phyloP scores from a whole-genome alignment of 495 filamentous ascomycete genomes.

The Penicillium goetzii region DNA sequence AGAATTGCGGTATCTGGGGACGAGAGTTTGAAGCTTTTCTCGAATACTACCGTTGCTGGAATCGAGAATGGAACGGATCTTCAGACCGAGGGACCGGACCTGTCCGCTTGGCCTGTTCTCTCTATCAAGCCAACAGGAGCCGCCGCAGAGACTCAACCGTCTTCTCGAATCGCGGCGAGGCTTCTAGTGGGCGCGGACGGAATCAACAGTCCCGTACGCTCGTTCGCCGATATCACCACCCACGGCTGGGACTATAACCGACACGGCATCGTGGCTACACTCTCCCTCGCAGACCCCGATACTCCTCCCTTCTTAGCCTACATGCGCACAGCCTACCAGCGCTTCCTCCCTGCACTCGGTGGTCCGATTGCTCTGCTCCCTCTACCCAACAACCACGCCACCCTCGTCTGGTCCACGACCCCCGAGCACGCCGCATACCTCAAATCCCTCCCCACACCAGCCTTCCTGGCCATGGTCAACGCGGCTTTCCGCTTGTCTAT shows the following conservation, averaged over 20 bases:
- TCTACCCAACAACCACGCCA: slow-evolving; percentile 77
- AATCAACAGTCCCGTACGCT: slow-evolving; percentile 88
- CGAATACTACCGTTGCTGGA: slow-evolving; percentile 71
- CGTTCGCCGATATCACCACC: slow-evolving; percentile 82
- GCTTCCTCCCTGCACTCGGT: slow-evolving; percentile 79
- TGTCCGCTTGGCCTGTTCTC: slow-evolving; percentile 85
- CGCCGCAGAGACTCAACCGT: slow-evolving; percentile 37
- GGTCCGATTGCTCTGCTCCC: slow-evolving; percentile 91
- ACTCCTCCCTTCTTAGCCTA: slow-evolving; percentile 36
- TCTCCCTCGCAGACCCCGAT: slow-evolving; percentile 64
- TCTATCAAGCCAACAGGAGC: slow-evolving; percentile 55
- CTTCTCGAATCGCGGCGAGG: slow-evolving; percentile 67
- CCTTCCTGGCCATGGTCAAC: slow-evolving; percentile 89
- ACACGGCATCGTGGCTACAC: slow-evolving; percentile 88
- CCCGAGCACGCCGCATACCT: slow-evolving; percentile 75
- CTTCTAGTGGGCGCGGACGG: slow-evolving; percentile 93
- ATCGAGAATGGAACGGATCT: slow-evolving; percentile 73
- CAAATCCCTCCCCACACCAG: slow-evolving; percentile 68
- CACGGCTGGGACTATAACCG: slow-evolving; percentile 92
- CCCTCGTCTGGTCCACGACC: slow-evolving; percentile 92
- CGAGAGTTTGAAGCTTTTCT: slow-evolving; percentile 65
- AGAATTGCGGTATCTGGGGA: slow-evolving; percentile 70
- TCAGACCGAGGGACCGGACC: slow-evolving; percentile 64
- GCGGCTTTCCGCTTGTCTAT: slow-evolving; percentile 84
- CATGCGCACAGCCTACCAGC: slow-evolving; percentile 82